phyloP scores from a whole-genome alignment of 306 rosid genomes.

The Cucurbita maxima region DNA sequence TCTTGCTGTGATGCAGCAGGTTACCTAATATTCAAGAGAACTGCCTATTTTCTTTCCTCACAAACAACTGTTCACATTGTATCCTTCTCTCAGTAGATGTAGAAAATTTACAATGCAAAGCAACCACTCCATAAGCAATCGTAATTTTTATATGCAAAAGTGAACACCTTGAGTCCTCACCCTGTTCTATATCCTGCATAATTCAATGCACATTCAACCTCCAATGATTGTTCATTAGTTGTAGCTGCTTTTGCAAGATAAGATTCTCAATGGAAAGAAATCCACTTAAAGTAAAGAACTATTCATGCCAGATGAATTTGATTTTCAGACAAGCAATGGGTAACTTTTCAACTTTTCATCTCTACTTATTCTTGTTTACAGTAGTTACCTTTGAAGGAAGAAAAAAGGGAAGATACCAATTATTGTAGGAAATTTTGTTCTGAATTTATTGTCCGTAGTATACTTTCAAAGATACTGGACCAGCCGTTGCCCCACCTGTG shows the following conservation, averaged over 20 bases:
- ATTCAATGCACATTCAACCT: neutral
- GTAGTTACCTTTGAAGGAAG: neutral
- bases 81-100: neutral
- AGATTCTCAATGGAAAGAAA: neutral
- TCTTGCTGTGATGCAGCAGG: neutral
- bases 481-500: constrained; percentile 15
- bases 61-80: neutral
- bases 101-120: neutral
- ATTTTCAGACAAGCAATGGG: neutral
- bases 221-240: neutral
- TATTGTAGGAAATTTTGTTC: constrained; percentile 1
- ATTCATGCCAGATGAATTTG: constrained; percentile 1
- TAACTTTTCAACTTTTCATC: neutral
- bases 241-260: neutral
- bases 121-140: neutral
- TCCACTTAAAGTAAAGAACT: neutral
- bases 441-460: neutral
- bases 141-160: neutral
- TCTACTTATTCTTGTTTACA: neutral
- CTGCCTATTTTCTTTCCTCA: neutral
- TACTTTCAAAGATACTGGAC: neutral
- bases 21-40: constrained; percentile 1
- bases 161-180: neutral
- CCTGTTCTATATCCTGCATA: neutral
- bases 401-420: neutral